These are phyloP conservation scores for Moesziomyces globuligerus DNA, from an alignment of 1,284 basidiomycete genomes.

Conservation along the genomic window DNA sequence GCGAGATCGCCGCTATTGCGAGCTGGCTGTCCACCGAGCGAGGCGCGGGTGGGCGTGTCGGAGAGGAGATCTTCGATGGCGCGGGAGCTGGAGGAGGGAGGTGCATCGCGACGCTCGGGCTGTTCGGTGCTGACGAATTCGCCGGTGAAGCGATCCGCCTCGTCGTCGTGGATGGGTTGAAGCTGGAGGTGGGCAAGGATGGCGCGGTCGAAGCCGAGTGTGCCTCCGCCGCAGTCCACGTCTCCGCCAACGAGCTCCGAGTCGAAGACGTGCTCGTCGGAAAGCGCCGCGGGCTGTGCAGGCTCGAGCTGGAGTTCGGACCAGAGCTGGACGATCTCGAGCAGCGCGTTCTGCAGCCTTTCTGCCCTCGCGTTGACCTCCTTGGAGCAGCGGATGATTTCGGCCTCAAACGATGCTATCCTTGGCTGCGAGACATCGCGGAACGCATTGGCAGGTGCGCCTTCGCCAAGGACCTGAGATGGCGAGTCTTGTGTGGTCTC, in stretches of 20 bases:
- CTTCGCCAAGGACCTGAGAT: neutral
- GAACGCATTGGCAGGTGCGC: conserved; percentile 5
- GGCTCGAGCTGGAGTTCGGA: conserved; percentile 57
- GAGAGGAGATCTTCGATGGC: conserved; percentile 34
- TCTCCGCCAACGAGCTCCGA: conserved; percentile 14
- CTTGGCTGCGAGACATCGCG: conserved; percentile 44
- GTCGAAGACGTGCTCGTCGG: conserved; percentile 42
- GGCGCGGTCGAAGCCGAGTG: conserved; percentile 46
- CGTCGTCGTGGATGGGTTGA: conserved; percentile 40
- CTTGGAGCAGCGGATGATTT: conserved; percentile 54
- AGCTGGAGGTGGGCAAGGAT: conserved; percentile 57
- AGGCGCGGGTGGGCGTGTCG: conserved; percentile 44
- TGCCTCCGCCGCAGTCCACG: conserved; percentile 30
- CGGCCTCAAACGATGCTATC: conserved; percentile 44
- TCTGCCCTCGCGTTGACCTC: conserved; percentile 49
- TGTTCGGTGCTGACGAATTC: conserved; percentile 48
- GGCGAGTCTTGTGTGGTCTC: conserved; percentile 5
- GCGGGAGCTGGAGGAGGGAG: conserved; percentile 4
- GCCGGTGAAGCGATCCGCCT: conserved; percentile 43
- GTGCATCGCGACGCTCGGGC: conserved; percentile 17
- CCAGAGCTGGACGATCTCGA: conserved; percentile 62
- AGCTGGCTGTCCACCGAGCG: conserved; percentile 33
- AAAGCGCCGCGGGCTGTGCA: conserved; percentile 22
- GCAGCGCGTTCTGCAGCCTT: conserved; percentile 47
- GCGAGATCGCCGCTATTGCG: conserved; percentile 30